Evolutionary conservation across 208 protist species (phyloP).

Genomic region (Acanthamoeba royreba): DNA sequence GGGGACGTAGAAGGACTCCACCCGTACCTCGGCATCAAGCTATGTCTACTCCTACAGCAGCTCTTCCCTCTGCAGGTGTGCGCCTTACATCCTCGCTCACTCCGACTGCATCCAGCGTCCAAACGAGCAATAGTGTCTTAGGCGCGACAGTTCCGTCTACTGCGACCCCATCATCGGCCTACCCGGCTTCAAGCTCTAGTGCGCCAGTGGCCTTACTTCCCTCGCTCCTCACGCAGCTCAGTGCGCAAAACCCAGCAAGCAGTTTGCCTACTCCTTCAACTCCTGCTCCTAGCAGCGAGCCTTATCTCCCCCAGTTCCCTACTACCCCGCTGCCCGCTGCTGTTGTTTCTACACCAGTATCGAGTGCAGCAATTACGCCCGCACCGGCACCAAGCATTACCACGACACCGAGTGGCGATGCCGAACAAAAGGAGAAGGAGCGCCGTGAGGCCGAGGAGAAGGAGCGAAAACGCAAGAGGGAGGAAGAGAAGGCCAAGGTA

Average conservation of each 20-base stretch:
- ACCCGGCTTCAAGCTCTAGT: no score
- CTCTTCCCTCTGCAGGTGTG: neutral
- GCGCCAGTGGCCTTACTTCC: neutral
- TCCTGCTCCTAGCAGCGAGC: no score
- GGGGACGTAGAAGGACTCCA: neutral
- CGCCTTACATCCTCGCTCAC: no score
- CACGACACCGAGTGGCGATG: neutral
- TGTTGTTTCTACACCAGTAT: neutral
- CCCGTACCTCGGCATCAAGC: neutral
- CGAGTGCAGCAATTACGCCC: no score
- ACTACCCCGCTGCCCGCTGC: neutral
- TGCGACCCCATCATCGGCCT: no score
- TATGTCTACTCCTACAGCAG: neutral
- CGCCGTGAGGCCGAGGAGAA: neutral
- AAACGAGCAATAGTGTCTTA: no score
- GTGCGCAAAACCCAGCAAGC: neutral
- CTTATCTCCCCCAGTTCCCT: neutral
- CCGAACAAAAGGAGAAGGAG: neutral
- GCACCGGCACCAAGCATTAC: neutral
- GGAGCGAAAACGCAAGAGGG: neutral
- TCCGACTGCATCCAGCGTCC: no score
- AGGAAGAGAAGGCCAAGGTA: neutral
- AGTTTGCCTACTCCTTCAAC: no score
- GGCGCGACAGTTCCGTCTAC: no score
- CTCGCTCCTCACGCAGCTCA: neutral